phyloP scores from a whole-genome alignment of 805 yeast genomes.

The Starmerella sp. region DNA sequence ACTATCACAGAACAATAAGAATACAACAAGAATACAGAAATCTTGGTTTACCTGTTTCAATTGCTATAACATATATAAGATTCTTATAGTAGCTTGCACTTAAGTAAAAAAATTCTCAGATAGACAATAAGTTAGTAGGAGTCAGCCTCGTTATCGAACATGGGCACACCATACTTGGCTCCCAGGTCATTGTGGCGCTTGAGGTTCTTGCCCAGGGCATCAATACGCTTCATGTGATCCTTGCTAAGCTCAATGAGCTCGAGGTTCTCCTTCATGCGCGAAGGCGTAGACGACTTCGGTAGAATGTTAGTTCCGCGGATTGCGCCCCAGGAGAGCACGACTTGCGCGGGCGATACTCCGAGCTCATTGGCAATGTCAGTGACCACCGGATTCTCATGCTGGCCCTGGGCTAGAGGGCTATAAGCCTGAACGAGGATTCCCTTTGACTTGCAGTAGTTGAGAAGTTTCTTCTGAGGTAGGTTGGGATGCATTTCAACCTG shows the following conservation, averaged over 20 bases:
- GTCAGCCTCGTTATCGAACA: slow-evolving; percentile 19
- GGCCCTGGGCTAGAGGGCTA: slow-evolving; percentile 33
- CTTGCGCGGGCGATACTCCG: slow-evolving; percentile 34
- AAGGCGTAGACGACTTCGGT: slow-evolving; percentile 57
- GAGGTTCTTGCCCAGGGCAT: slow-evolving; percentile 7
- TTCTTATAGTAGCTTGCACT: too few species aligned
- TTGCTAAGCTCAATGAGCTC: slow-evolving; percentile 32
- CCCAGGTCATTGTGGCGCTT: slow-evolving; percentile 17
- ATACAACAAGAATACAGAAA: too few species aligned
- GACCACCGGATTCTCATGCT: slow-evolving; percentile 34
- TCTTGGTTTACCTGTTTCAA: too few species aligned
- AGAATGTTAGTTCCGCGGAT: slow-evolving; percentile 44
- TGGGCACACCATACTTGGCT: slow-evolving; percentile 12
- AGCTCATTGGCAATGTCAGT: slow-evolving; percentile 48
- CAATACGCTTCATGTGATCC: slow-evolving; percentile 31
- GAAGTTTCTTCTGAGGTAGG: slow-evolving; percentile 51
- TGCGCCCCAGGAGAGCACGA: slow-evolving; percentile 18
- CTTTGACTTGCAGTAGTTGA: slow-evolving; percentile 35
- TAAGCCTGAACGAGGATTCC: slow-evolving; percentile 16
- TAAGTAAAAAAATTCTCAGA: not conserved
- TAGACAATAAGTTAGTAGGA: not conserved
- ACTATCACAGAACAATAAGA: too few species aligned
- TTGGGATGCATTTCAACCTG: slow-evolving; percentile 68
- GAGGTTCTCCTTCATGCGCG: slow-evolving; percentile 39
- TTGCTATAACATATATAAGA: too few species aligned